Base-by-base conservation (phyloP, 257 asterid species). In the Ballota nigra region DNA sequence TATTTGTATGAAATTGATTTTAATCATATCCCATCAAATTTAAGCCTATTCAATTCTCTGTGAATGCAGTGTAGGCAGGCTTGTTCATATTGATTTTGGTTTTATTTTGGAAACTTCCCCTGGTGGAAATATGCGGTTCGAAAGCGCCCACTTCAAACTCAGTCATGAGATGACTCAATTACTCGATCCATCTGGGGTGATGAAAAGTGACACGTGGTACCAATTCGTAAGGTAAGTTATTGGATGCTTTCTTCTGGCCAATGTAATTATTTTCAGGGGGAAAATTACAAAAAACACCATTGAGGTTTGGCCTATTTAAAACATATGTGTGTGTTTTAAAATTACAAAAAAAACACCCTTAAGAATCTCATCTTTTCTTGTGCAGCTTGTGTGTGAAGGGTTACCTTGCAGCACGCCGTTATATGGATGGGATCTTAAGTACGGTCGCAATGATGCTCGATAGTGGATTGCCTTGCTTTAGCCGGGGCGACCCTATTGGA, bases 81-180 rank as follows among this genome's bases (percentile, higher is more conserved):
- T 95, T 75, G 99, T 95, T 68, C 99, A 95, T 74, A 95, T 95
- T 71, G 99, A 95, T 85, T 95, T 95, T 77, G 99, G 99, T 80
- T 95, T 95, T 72, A 95, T 95, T 68, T 78, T 95, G 80, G 99
- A 95, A 85, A 95, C 88, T 72, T 95, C 99, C n/a, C 99, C 99
- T 26, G 99, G 99, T 66, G 88, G 88, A 47, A 95, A 95, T 75
- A 92, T 95, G 99, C 88, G 98, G 62, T 95, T 92, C 34, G 98
- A 95, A 77, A 95, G 98, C 45, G 99, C 99, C 71, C 98, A 95
- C 84, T 95, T 95, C 87, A 95, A 95, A 77, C 84, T 95, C 71
- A 95, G 99, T 74, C 99, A 95, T 38, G 99, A 95, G 83, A 95
- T 95, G 99, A 95, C 99, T 67, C 99, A 95, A 68, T 66, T 95